Percentiles rank a stretch among this genome's conserved stretches.
phyloP scores from a whole-genome alignment of 1,139 yeast species.

The Protomyces macrosporus region DNA sequence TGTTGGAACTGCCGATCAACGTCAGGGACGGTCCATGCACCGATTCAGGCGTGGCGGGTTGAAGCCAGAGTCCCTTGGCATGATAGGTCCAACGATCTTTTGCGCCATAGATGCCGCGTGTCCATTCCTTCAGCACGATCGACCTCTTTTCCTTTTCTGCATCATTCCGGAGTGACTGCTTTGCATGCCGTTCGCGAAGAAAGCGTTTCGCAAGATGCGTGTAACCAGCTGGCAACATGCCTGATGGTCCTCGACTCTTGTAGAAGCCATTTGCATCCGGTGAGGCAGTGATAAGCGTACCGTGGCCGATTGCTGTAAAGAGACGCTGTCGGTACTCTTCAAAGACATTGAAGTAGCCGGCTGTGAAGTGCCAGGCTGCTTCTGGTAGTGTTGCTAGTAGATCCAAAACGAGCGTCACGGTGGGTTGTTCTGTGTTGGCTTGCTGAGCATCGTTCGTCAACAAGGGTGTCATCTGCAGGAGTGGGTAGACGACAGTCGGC shows the following conservation, averaged over 20 bases:
- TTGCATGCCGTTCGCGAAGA: constrained; percentile 51
- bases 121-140: constrained; percentile 75
- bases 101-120: constrained; percentile 73
- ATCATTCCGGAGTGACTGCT: constrained; percentile 38
- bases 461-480: constrained; percentile 85
- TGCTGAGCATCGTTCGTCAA: constrained; percentile 46
- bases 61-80: constrained; percentile 91
- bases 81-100: constrained; percentile 94
- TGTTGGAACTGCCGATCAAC: constrained; percentile 17
- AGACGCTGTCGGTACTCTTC: constrained; percentile 65
- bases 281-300: constrained; percentile 59
- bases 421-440: constrained; percentile 72
- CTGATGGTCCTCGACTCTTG: constrained; percentile 74
- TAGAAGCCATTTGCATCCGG: constrained; percentile 82
- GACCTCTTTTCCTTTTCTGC: constrained; percentile 29
- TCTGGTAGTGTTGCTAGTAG: constrained; percentile 55
- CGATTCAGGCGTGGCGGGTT: constrained; percentile 45
- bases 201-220: constrained; percentile 68
- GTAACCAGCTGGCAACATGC: constrained; percentile 81
- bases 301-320: constrained; percentile 55
- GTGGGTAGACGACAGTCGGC: constrained; percentile 64
- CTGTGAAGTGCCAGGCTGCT: constrained; percentile 81
- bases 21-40: constrained; percentile 7
- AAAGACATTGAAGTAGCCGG: constrained; percentile 92
- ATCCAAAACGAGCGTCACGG: constrained; percentile 35